Percentiles rank a stretch among this genome's conserved stretches.
phyloP scores from a whole-genome alignment of 495 filamentous ascomycete genomes.

The Aspergillus carlsbadensis region DNA sequence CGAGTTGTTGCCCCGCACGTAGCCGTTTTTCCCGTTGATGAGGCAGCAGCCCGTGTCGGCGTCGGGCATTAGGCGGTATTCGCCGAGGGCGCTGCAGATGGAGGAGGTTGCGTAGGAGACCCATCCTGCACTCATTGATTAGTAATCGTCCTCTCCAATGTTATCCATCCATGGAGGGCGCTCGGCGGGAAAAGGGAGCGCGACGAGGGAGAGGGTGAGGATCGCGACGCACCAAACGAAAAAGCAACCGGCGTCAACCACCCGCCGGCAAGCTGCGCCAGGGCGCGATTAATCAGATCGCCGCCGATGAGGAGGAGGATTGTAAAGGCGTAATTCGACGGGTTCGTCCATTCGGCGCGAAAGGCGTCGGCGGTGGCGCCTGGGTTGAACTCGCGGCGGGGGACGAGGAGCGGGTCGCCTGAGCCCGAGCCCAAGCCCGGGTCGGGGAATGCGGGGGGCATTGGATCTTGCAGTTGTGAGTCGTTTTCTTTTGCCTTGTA shows the following conservation, averaged over 20 bases:
- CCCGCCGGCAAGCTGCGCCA: conserved; percentile 43
- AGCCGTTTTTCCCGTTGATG: conserved; percentile 45
- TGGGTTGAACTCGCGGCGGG: conserved; percentile 1
- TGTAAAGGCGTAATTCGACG: conserved; percentile 10
- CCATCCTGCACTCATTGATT: conserved; percentile 26
- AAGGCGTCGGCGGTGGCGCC: neutral
- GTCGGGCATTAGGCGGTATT: conserved; percentile 37
- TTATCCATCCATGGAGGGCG: neutral
- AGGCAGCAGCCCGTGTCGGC: conserved; percentile 27
- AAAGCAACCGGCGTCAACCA: conserved; percentile 49
- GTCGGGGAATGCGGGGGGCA: neutral
- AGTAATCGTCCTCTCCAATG: too few species aligned
- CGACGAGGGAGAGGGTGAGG: neutral
- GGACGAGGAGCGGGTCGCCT: neutral
- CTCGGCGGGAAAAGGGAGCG: neutral
- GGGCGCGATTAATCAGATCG: conserved; percentile 45
- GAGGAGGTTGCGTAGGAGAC: conserved; percentile 45
- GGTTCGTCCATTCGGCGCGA: conserved; percentile 8
- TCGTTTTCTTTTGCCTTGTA: too few species aligned
- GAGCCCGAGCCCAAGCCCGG: too few species aligned
- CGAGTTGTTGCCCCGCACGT: conserved; percentile 38
- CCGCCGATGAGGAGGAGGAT: conserved; percentile 47
- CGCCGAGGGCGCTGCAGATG: conserved; percentile 42
- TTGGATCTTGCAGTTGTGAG: too few species aligned
- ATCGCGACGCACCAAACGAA: conserved; percentile 44